Conservation (phyloP, 441 rosid species). For the Bruguiera hainesii region DNA sequence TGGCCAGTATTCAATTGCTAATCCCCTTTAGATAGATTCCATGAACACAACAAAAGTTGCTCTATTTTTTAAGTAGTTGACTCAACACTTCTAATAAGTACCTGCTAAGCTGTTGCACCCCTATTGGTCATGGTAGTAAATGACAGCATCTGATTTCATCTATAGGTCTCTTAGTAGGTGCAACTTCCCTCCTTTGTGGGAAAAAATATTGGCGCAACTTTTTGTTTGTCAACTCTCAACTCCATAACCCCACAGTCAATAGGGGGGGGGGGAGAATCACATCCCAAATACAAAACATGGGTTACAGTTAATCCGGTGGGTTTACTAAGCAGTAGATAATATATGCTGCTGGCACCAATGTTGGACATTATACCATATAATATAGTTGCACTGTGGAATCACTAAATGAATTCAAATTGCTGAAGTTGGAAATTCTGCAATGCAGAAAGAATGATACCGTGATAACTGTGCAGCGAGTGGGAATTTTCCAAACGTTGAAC, state of each 20-base stretch:
- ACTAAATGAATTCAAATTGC: not conserved
- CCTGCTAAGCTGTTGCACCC: slow-evolving; percentile 14
- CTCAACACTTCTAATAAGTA: slow-evolving; percentile 14
- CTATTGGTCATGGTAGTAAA: slow-evolving; percentile 17
- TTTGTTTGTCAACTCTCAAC: slow-evolving; percentile 58
- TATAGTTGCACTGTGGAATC: not conserved
- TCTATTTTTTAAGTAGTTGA: slow-evolving; percentile 31
- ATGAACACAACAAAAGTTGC: slow-evolving; percentile 2
- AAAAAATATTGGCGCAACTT: slow-evolving; percentile 19
- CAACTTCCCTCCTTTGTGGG: slow-evolving; percentile 24
- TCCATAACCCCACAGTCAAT: slow-evolving; percentile 25
- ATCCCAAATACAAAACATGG: slow-evolving; percentile 3
- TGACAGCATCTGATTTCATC: slow-evolving; percentile 32
- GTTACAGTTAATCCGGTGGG: slow-evolving; percentile 13
- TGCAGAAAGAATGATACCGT: not conserved
- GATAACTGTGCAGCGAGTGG: slow-evolving; percentile 1
- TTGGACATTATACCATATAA: slow-evolving; percentile 13
- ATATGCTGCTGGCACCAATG: slow-evolving; percentile 41
- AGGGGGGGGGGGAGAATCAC: slow-evolving; percentile 25
- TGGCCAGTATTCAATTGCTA: not conserved
- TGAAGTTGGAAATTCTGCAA: not conserved
- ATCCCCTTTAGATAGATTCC: not conserved
- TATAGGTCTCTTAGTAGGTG: slow-evolving; percentile 15
- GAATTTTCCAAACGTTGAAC: not conserved
- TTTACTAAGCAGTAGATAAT: slow-evolving; percentile 21